phyloP scores from a whole-genome alignment of 345 rosid genomes.

The Barbarea vulgaris region DNA sequence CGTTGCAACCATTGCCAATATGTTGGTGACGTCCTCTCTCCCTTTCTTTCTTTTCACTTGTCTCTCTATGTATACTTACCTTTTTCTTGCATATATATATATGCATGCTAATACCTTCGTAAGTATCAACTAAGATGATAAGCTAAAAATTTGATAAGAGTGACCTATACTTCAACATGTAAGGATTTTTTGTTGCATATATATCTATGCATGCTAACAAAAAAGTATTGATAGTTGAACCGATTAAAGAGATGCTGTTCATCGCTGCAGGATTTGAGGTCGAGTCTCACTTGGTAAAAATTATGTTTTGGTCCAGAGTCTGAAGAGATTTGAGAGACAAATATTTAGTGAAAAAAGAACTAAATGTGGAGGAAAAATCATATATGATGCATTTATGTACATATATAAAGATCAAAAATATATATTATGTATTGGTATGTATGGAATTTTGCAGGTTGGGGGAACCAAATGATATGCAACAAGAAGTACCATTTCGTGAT shows the following conservation, averaged over 20 bases:
- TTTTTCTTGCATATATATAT: neutral
- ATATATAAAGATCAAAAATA: constrained; percentile 6
- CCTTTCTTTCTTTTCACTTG: constrained; percentile 34
- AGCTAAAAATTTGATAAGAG: neutral
- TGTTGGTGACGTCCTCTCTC: constrained; percentile 69
- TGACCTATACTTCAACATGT: constrained; percentile 1
- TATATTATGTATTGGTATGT: neutral
- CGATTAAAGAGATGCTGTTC: neutral
- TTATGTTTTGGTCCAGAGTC: neutral
- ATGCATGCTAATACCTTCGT: neutral
- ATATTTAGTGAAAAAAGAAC: too few species aligned
- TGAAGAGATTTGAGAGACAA: neutral
- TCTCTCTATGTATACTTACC: neutral
- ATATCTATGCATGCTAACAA: neutral
- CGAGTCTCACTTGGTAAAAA: neutral
- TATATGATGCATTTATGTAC: neutral
- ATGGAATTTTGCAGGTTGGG: constrained; percentile 67
- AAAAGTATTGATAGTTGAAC: neutral
- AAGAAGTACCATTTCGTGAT: constrained; percentile 90
- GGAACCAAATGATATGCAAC: constrained; percentile 74
- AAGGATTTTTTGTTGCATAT: constrained; percentile 3
- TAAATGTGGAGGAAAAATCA: neutral
- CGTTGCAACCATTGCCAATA: constrained; percentile 82
- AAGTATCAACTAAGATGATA: neutral
- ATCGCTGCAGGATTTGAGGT: neutral